phyloP scores from a whole-genome alignment of 495 filamentous ascomycete genomes.

The Aspergillus sclerotiicarbonarius region DNA sequence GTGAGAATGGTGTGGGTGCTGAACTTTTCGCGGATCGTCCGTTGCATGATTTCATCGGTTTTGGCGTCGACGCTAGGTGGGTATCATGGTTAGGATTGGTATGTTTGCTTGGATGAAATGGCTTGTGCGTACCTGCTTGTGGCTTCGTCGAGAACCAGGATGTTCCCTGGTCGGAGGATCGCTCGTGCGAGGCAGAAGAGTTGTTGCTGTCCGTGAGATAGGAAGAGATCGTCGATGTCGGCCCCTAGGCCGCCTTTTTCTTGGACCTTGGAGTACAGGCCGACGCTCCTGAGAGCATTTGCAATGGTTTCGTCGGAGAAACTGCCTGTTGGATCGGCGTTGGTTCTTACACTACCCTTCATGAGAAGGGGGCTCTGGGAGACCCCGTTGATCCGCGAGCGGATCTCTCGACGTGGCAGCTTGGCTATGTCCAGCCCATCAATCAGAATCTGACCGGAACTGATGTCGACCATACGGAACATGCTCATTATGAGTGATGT shows the following conservation, averaged over 20 bases:
- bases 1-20: conserved; percentile 56
- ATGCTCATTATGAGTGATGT: conserved; percentile 49
- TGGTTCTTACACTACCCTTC: conserved; percentile 44
- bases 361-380: conserved; percentile 60
- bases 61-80: conserved; percentile 49
- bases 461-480: conserved; percentile 53
- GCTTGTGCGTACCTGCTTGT: conserved; percentile 47
- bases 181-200: conserved; percentile 64
- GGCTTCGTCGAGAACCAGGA: conserved; percentile 52
- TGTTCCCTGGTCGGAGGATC: conserved; percentile 47
- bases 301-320: conserved; percentile 37
- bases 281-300: conserved; percentile 47
- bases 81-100: conserved; percentile 4
- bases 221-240: conserved; percentile 46
- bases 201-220: conserved; percentile 63
- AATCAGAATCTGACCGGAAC: conserved; percentile 41
- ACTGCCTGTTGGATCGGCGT: conserved; percentile 43
- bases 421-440: conserved; percentile 48
- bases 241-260: conserved; percentile 52
- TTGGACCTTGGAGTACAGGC: conserved; percentile 46
- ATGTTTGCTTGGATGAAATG: neutral
- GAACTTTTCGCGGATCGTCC: conserved; percentile 59
- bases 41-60: conserved; percentile 57
- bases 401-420: conserved; percentile 46
- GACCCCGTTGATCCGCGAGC: conserved; percentile 48